Conservation (phyloP, 2,329 filamentous ascomycete species). For the Aspergillus niger region DNA sequence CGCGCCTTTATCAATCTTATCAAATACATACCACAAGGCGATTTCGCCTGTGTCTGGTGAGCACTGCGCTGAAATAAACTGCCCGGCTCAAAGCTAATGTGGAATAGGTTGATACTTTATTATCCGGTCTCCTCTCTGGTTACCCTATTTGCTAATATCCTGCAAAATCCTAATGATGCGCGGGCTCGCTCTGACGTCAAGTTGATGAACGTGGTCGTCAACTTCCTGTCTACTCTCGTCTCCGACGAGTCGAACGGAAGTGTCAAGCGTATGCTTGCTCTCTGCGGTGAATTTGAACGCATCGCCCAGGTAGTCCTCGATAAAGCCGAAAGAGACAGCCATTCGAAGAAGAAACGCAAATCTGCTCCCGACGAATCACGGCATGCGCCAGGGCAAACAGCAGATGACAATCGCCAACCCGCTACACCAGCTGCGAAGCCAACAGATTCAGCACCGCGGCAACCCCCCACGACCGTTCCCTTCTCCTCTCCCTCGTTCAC, state of each 20-base stretch:
- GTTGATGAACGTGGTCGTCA: constrained; percentile 90
- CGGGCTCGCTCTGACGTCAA: constrained; percentile 85
- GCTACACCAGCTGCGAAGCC: constrained; percentile 31
- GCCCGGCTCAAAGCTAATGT: constrained; percentile 11
- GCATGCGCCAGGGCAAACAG: constrained; percentile 21
- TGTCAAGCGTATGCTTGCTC: constrained; percentile 88
- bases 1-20: constrained; percentile 90
- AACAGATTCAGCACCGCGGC: constrained; percentile 19
- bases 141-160: constrained; percentile 91
- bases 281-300: constrained; percentile 94
- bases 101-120: constrained; percentile 77
- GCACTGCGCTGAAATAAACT: constrained; percentile 34
- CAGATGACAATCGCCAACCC: constrained; percentile 14
- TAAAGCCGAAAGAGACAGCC: constrained; percentile 82
- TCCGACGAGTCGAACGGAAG: constrained; percentile 86
- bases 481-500: constrained; percentile 32
- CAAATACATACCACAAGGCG: constrained; percentile 93
- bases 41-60: constrained; percentile 93
- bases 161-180: constrained; percentile 91
- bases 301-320: constrained; percentile 91
- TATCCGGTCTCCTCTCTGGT: constrained; percentile 95
- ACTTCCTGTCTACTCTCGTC: constrained; percentile 85
- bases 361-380: constrained; percentile 56
- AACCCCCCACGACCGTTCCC: constrained; percentile 16
- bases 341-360: constrained; percentile 82